Evolutionary conservation across 2,329 filamentous ascomycete genomes (phyloP).

Genomic region (Pseudogymnoascus sp.): DNA sequence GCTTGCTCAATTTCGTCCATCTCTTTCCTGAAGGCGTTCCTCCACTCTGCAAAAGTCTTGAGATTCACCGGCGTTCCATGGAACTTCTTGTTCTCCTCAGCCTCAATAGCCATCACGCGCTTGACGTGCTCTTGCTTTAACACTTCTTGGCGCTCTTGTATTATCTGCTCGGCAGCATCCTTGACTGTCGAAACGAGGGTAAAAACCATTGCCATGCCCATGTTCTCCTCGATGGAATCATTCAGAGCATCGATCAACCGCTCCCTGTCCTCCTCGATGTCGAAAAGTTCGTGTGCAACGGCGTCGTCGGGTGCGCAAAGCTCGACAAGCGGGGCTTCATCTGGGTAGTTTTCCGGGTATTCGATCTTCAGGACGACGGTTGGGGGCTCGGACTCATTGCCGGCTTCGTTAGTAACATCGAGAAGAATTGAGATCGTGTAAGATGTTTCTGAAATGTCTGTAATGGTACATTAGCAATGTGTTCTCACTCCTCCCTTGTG

Average conservation of each 20-base stretch:
- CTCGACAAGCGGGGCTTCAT: constrained; percentile 75
- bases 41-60: constrained; percentile 79
- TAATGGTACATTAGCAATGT: neutral
- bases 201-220: constrained; percentile 98
- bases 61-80: constrained; percentile 82
- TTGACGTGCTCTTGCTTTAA: constrained; percentile 51
- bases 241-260: constrained; percentile 61
- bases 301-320: constrained; percentile 65
- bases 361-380: constrained; percentile 74
- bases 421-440: constrained; percentile 81
- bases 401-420: constrained; percentile 62
- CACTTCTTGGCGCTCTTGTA: constrained; percentile 62
- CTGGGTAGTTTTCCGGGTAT: constrained; percentile 86
- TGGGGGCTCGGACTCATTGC: constrained; percentile 54
- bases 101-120: constrained; percentile 52
- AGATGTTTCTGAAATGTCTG: constrained; percentile 78
- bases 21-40: constrained; percentile 67
- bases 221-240: constrained; percentile 77
- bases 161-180: constrained; percentile 79
- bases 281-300: constrained; percentile 62
- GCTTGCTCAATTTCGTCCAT: constrained; percentile 63
- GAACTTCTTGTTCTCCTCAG: constrained; percentile 94
- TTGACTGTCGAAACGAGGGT: constrained; percentile 81
- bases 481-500: neutral
- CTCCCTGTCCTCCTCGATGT: constrained; percentile 70